Base-by-base conservation (phyloP, 2,329 filamentous ascomycete species). In the Claviceps sorghi region DNA sequence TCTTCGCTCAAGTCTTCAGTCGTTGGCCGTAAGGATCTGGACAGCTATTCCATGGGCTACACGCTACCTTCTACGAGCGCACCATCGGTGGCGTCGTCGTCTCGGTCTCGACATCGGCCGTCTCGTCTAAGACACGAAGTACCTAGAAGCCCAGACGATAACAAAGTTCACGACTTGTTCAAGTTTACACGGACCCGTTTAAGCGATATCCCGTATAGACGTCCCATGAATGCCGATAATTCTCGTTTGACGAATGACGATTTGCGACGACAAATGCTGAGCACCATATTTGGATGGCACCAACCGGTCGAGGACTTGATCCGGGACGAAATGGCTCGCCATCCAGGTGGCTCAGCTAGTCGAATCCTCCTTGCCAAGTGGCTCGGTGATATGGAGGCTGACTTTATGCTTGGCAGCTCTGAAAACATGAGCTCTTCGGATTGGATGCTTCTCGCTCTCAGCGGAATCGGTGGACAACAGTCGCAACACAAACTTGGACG, bases 371-470 rank as follows among this genome's bases (percentile, higher is more conserved):
- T 98, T 4, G 78, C 88, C 1, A 95, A 94, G 67, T 98, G 93
- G 93, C 78, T 98, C 0, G 89, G 90, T 15, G 86, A 95, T 56
- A 80, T 88, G 40, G 83, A 88, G 54, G 78, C 84, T 0, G 88
- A 95, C 60, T 77, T 88, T 42, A 86, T 95, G 78, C 78, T 82
- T 11, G 81, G 86, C 2, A 86, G 81, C 44, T 85, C 88, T 0
- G 82, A 91, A 58, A 84, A 87, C n/a, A 90, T 93, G 78, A 91
- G 88, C 10, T 88, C 86, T 2, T 87, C 88, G 0, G 93, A 97
- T 67, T 98, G 93, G 93, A 96, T 98, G 88, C 71, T 97, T 54
- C 72, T 98, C 38, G 91, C 93, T 11, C 70, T 98, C 50, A 95
- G 88, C 62, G 86, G 88, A 42, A 94, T 97, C 68, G 88, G 86